Base-by-base conservation (phyloP, 2,329 filamentous ascomycete species). In the Corinectria fuckeliana region DNA sequence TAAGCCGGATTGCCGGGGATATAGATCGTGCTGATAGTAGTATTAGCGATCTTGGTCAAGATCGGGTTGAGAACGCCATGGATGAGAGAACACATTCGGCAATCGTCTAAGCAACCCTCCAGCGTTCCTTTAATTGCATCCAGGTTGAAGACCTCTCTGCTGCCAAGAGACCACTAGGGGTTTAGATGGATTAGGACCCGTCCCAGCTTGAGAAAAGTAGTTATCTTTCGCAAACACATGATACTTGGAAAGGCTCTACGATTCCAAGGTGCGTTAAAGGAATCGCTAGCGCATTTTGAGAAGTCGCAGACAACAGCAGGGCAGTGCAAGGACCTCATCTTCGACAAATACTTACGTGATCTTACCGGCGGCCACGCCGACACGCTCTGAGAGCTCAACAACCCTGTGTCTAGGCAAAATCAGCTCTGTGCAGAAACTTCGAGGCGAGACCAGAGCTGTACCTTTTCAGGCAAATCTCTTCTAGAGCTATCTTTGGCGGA, bases 351-450 rank as follows among this genome's bases (percentile, higher is more conserved):
- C 36, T 50, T 66, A 5, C 58, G 65, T 5, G 65, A 68, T 44
- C 52, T 68, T 21, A 63, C 50, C 20, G 66, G 65, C 42, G 63
- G 68, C 14, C 62, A 64, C n/a, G 65, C 65, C 3, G 65, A 68
- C 48, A 53, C 65, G 23, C 23, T 68, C 7, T 54, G 65, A 34
- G 65, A 68, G 16, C 65, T 68, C 20, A 50, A 65, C 42, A 39
- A 66, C 6, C 56, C 65, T 26, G 30, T 23, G 32, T 25, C 20
- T n/a, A 61, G 61, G 14, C 63, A 68, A 42, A 38, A 25, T 3
- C 58, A 58, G 28, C 63, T 68, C 38, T 61, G 61, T 5, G 30
- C 42, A 20, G 65, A 68, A 30, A 64, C 66, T 14, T 39, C 34
- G 34, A 56, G 53, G 50, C 63, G 56, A 34, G 44, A 50, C 4